Conservation (phyloP, 202 grass and related monocot genomes). For the Cymbopogon flexuosus region DNA sequence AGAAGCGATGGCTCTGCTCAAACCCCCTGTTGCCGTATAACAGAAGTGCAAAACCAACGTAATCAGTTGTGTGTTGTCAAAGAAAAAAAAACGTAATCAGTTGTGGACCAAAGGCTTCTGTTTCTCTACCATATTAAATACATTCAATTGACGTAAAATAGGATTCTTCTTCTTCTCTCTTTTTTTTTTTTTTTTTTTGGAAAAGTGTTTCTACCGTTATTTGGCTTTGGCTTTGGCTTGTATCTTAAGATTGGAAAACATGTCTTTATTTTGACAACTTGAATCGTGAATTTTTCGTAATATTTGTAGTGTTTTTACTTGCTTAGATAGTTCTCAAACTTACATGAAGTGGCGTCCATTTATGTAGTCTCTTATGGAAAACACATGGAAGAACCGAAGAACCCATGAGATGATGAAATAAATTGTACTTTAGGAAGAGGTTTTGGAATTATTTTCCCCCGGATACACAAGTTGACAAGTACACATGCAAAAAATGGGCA, state of each 20-base stretch:
- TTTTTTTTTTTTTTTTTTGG: background rate
- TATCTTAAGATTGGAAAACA: background rate
- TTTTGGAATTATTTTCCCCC: background rate
- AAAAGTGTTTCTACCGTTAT: background rate
- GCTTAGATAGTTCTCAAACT: background rate
- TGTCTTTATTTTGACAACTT: background rate
- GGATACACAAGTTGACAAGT: background rate
- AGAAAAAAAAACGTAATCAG: background rate
- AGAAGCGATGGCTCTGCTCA: constrained; percentile 60
- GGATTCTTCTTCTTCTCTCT: background rate
- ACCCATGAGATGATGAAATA: background rate
- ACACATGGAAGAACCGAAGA: background rate
- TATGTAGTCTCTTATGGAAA: background rate
- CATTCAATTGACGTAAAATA: constrained; percentile 2
- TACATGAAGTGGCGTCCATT: background rate
- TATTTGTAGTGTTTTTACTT: background rate
- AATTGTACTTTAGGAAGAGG: background rate
- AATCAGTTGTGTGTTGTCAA: too few relatives aligned
- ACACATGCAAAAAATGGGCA: background rate
- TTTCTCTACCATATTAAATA: background rate
- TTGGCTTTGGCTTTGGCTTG: constrained; percentile 3
- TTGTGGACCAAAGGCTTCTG: background rate
- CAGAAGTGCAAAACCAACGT: background rate
- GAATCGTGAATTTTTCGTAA: background rate
- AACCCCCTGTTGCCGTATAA: constrained; percentile 53